Base-by-base conservation (phyloP, 768 basidiomycete genomes). In the Gyrodon lividus region DNA sequence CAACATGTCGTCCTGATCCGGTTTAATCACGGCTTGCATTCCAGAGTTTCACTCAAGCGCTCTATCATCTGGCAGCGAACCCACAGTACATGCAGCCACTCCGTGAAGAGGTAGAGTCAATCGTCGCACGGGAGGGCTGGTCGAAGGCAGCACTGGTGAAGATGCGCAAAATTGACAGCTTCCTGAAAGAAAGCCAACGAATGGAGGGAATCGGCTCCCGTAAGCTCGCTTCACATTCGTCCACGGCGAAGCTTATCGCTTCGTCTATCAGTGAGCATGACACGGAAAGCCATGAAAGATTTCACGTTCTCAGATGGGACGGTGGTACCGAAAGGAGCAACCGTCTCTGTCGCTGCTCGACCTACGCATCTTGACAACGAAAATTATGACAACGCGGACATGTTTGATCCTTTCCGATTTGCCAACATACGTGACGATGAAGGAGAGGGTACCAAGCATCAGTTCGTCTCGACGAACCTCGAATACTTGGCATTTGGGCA, bases 381-480 rank as follows among this genome's bases (percentile, higher is more conserved):
- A 6, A 0, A 39, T n/a, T 74, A 76, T 42, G 57, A 67, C 5
- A 64, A 72, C 40, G 60, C 76, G 2, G 19, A 62, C 3, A 50
- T 48, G 8, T 76, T 83, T 54, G 71, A 79, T 24, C 74, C 74
- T 0, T 78, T 76, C 64, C 75, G 80, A 10, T 81, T 78, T 56
- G 65, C 69, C 2, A 59, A 69, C 9, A 66, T 71, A 52, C 59
- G 67, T 46, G 68, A 74, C 17, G 51, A 42, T 24, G 63, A 68
- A 3, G 70, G 59, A 8, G 71, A 73, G n/a, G 51, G 50, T 14
- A 55, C 55, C 6, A 72, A 68, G 56, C 60, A 72, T 53, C 70
- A 70, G 43, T 64, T 72, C 42, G 66, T 64, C 23, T 65, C 71
- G 10, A 68, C 72, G 0, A 54, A 57, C 19, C 66, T n/a, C 35